Evolutionary conservation across 2,329 filamentous ascomycete species (phyloP).

Genomic region (Ophiostoma montium): DNA sequence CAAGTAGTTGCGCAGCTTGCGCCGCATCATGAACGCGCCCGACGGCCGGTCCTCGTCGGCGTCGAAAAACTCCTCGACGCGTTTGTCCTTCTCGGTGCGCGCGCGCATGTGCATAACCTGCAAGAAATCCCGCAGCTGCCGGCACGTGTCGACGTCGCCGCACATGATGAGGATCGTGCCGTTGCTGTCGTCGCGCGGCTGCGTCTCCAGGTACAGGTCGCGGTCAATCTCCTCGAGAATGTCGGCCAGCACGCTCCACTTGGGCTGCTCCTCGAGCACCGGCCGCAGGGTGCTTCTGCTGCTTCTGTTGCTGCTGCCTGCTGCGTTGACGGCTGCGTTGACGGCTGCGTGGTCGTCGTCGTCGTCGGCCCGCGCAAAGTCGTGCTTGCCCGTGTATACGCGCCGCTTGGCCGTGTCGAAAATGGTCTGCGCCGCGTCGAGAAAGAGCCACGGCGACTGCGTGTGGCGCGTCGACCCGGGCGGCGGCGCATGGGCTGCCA

Average conservation of each 20-base stretch:
- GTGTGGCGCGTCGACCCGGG: conserved; percentile 77
- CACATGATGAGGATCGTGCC: conserved; percentile 96
- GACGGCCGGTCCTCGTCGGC: conserved; percentile 50
- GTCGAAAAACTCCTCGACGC: conserved; percentile 32
- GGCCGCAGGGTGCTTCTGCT: conserved; percentile 54
- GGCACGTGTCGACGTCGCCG: conserved; percentile 69
- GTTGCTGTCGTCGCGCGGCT: conserved; percentile 63
- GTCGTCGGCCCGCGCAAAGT: conserved; percentile 31
- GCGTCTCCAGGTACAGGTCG: conserved; percentile 71
- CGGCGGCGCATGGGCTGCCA: conserved; percentile 77
- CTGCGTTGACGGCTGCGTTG: too few species aligned
- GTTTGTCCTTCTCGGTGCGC: conserved; percentile 30
- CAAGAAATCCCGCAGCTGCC: conserved; percentile 80
- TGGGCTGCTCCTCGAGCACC: conserved; percentile 85
- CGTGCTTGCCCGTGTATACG: conserved; percentile 63
- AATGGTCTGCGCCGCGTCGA: conserved; percentile 87
- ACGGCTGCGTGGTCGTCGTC: conserved; percentile 14
- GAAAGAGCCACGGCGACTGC: conserved; percentile 89
- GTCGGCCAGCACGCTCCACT: conserved; percentile 82
- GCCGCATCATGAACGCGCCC: conserved; percentile 77
- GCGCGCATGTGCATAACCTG: conserved; percentile 74
- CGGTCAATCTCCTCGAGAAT: conserved; percentile 80
- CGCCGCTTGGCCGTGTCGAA: conserved; percentile 80
- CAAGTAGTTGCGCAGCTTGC: conserved; percentile 73
- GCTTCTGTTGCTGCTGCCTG: conserved; percentile 16